Evolutionary conservation across 345 rosid species (phyloP), one percentile per base, ranked within the genome.

Genomic region (Alliaria petiolata): DNA sequence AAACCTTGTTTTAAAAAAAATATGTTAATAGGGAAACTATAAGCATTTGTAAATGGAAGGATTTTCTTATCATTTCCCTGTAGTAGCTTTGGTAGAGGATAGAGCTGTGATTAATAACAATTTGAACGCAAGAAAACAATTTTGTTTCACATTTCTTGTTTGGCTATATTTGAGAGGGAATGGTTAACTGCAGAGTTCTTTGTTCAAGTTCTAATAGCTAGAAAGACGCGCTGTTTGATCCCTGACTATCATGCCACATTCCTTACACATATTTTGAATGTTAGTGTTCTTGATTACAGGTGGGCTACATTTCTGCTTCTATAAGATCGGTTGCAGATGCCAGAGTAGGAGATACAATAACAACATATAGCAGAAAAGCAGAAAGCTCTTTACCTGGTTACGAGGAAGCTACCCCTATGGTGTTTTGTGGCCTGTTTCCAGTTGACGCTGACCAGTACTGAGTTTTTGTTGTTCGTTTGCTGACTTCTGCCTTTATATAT

Each of bases 321-420:
- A 83, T 93, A 74, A 82, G 96, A 80, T 87, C 95, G 10, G 97
- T 95, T 54, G 97, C 96, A 60, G 99, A 93, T 89, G 97, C 99
- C 54, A 83, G 97, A 68, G 99, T 93, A 57, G 99, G 99, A 80
- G 99, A 91, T 78, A 93, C 99, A 45, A 72, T 93, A 47, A 91
- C 95, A 54, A 88, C 77, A 59, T 84, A 56, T 63, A 25, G 71
- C 70, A 87, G 91, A 83, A 89, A 62, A 78, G 99, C 99, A 40
- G 87, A 89, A 58, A 83, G 78, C 39, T 85, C 89, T 13, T 79
- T 93, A 61, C 93, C 99, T 58, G 99, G 99, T 79, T 93, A 93
- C 39, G 90, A 84, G 79, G 96, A 93, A 86, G 99, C 92, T 74
- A 93, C 99, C 19, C 97, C 99, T 43, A 93, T 89, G 96, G 99